Base-by-base conservation (phyloP, 1,284 basidiomycete species). In the Ceratobasidium papillatum region DNA sequence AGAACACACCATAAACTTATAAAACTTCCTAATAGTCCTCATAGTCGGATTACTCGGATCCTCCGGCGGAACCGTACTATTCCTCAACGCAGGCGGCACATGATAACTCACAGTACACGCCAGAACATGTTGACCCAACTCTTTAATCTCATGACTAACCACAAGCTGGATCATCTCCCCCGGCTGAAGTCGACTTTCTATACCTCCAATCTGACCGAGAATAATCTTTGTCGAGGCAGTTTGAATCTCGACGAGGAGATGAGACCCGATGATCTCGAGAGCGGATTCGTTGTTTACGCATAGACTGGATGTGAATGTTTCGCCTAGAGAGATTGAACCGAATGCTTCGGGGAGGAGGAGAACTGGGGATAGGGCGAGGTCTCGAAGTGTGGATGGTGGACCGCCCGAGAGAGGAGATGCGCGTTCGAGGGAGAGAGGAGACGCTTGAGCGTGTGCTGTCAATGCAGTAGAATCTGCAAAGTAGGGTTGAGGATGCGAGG, bases 1-100 rank as follows among this genome's bases (percentile, higher is more conserved):
- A 22, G 38, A 43, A 87, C 91, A 81, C 80, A 94, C 94, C 49
- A 87, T 88, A 81, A 95, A 96, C 81, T 94, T 95, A 84, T 95
- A 93, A 82, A 94, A 95, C 80, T 95, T 94, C 75, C 92, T 87
- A 80, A 95, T 94, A 41, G 89, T 90, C 80, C 92, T 88, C 38
- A 91, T 76, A 36, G 80, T 83, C 2, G 89, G 86, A 79, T 92
- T 90, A n/a, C 84, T 82, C 0, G 84, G 82, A 54, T 87, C 85
- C 54, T 87, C 85, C 0, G 83, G 80, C 22, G 85, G 83, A 9
- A 85, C 80, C 8, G 76, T 63, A 86, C 84, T 5, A 63, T 65
- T 47, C 27, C 54, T 14, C 34, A 76, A 19, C 36, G 64, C 38
- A 34, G 63, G 63, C 8, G 91, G 91, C 30, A 90, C 82, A 22